phyloP scores from a whole-genome alignment of 1,284 basidiomycete species.

The Ganoderma meredithae region DNA sequence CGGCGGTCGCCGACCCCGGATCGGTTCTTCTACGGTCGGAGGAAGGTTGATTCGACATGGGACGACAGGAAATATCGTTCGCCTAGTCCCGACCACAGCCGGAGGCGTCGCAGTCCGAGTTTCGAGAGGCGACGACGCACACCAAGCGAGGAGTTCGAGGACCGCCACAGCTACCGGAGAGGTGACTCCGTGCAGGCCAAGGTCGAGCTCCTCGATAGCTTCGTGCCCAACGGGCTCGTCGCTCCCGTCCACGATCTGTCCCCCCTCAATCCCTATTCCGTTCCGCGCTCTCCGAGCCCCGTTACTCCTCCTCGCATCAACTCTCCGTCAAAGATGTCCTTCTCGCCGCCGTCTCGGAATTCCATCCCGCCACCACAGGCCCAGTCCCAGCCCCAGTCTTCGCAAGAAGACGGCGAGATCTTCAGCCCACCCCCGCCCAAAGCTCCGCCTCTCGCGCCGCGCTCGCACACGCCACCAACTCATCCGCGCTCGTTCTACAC shows the following conservation, averaged over 20 bases:
- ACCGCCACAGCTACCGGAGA: not conserved
- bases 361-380: conserved; percentile 5
- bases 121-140: not conserved
- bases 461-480: conserved; percentile 52
- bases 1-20: not conserved
- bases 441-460: conserved; percentile 41
- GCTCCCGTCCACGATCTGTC: conserved; percentile 6
- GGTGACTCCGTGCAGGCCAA: conserved; percentile 41
- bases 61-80: not conserved
- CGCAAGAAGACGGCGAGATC: conserved; percentile 66
- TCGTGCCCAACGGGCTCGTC: conserved; percentile 23
- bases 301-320: conserved; percentile 16
- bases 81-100: not conserved
- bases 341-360: not conserved
- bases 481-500: conserved; percentile 54
- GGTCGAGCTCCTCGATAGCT: conserved; percentile 39
- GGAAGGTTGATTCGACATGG: not conserved
- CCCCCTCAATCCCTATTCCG: not conserved
- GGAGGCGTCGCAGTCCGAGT: not conserved
- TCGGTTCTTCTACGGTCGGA: not conserved
- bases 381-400: conserved; percentile 34
- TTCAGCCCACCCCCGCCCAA: conserved; percentile 46
- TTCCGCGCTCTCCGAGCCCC: conserved; percentile 21
- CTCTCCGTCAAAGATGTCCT: conserved; percentile 14
- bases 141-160: conserved; percentile 4